Percentiles rank a stretch among this genome's conserved stretches.
Conservation (phyloP, 2,329 filamentous ascomycete species). For the Bipolaris sorokiniana region DNA sequence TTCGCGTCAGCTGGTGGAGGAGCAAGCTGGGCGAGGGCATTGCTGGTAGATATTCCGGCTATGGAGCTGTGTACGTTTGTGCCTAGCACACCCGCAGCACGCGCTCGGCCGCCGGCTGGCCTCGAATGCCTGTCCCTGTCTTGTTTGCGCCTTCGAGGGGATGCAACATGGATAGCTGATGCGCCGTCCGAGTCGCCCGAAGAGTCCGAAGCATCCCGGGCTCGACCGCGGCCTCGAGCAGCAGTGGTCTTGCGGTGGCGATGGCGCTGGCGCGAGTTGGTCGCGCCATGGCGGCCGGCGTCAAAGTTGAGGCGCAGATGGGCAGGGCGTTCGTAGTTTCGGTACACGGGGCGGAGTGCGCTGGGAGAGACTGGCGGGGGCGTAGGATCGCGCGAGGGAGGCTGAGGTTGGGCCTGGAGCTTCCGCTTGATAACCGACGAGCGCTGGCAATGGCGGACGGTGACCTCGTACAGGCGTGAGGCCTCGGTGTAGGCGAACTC, state of each 20-base stretch:
- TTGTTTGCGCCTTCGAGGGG: constrained; percentile 36
- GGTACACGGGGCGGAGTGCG: constrained; percentile 32
- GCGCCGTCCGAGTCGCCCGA: constrained; percentile 27
- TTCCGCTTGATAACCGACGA: constrained; percentile 66
- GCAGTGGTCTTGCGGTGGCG: constrained; percentile 28
- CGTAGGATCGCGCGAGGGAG: constrained; percentile 66
- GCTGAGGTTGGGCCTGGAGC: constrained; percentile 66
- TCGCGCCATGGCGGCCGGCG: constrained; percentile 27
- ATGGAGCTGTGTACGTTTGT: constrained; percentile 62
- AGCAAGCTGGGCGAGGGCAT: constrained; percentile 63
- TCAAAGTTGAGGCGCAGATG: constrained; percentile 43
- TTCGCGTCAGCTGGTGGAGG: constrained; percentile 66
- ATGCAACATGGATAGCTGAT: constrained; percentile 29
- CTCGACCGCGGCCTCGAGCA: constrained; percentile 21
- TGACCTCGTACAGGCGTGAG: constrained; percentile 62
- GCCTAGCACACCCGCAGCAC: constrained; percentile 54
- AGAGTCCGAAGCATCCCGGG: constrained; percentile 20
- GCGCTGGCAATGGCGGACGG: constrained; percentile 63
- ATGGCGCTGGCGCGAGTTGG: constrained; percentile 29
- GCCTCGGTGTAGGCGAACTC: constrained; percentile 64
- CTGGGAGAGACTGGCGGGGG: constrained; percentile 55
- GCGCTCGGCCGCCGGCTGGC: constrained; percentile 38
- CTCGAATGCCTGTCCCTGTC: constrained; percentile 51
- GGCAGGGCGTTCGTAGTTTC: constrained; percentile 31
- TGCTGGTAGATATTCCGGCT: constrained; percentile 66